phyloP scores from a whole-genome alignment of 306 rosid species.

The Casuarina glauca region DNA sequence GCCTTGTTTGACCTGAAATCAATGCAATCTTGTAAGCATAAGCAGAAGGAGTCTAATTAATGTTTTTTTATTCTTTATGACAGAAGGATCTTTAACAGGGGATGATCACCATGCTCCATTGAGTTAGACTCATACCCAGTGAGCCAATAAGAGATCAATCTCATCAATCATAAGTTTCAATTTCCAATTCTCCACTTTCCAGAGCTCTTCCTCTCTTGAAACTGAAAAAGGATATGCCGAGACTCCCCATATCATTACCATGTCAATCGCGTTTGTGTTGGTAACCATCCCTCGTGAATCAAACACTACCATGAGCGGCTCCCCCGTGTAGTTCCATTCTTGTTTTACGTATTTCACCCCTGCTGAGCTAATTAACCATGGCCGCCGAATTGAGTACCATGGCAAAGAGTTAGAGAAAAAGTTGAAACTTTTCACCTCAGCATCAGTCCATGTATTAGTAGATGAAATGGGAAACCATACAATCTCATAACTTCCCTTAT shows the following conservation, averaged over 20 bases:
- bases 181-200: slow-evolving; percentile 50
- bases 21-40: slow-evolving; percentile 14
- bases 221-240: slow-evolving; percentile 53
- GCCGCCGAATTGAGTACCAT: slow-evolving; percentile 54
- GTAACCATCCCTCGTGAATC: slow-evolving; percentile 57
- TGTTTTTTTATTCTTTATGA: slow-evolving; percentile 4
- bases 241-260: slow-evolving; percentile 53
- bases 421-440: slow-evolving; percentile 43
- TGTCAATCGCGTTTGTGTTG: slow-evolving; percentile 51
- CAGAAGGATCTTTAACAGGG: background rate
- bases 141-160: slow-evolving; percentile 43
- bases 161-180: slow-evolving; percentile 47
- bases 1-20: slow-evolving; percentile 54
- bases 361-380: slow-evolving; percentile 47
- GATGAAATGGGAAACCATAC: slow-evolving; percentile 64
- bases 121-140: slow-evolving; percentile 48
- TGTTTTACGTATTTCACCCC: slow-evolving; percentile 39
- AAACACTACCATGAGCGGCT: slow-evolving; percentile 46
- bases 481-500: slow-evolving; percentile 40
- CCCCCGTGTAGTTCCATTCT: slow-evolving; percentile 52
- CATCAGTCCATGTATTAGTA: slow-evolving; percentile 54
- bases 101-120: slow-evolving; percentile 8
- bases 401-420: slow-evolving; percentile 47
- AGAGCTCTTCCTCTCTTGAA: slow-evolving; percentile 53
- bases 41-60: slow-evolving; percentile 13